phyloP scores from a whole-genome alignment of 2,329 filamentous ascomycete species.

The Xylaria hypoxylon region DNA sequence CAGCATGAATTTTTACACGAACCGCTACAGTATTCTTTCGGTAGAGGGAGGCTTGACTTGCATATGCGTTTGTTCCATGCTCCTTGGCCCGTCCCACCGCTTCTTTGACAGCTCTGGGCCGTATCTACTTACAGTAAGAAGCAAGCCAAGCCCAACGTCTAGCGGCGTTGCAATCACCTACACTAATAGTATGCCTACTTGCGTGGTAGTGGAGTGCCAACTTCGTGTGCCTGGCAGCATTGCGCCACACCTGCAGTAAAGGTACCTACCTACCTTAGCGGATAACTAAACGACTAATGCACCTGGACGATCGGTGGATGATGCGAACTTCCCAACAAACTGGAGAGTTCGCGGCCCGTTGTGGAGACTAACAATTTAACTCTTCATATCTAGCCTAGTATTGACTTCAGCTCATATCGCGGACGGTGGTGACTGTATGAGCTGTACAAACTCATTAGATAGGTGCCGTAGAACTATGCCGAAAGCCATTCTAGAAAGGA shows the following conservation, averaged over 20 bases:
- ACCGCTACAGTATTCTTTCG: not conserved
- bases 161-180: too few relatives aligned
- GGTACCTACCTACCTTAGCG: constrained; percentile 5
- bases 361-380: not conserved
- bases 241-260: not conserved
- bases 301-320: not conserved
- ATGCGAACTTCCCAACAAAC: constrained; percentile 10
- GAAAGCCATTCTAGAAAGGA: not conserved
- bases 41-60: not conserved
- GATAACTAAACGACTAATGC: not conserved
- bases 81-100: not conserved
- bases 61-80: not conserved
- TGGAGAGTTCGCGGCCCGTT: constrained; percentile 10
- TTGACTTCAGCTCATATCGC: not conserved
- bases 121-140: not conserved
- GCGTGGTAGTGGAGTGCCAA: not conserved
- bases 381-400: not conserved
- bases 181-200: too few relatives aligned
- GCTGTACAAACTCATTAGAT: not conserved
- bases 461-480: not conserved
- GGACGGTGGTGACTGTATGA: not conserved
- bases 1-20: not conserved
- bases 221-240: not conserved
- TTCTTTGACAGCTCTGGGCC: not conserved
- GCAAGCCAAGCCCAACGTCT: not conserved